Evolutionary conservation across 352 stramenopile genomes (phyloP), one percentile per base, ranked within the genome.

Genomic region (Globisporangium alternatum): DNA sequence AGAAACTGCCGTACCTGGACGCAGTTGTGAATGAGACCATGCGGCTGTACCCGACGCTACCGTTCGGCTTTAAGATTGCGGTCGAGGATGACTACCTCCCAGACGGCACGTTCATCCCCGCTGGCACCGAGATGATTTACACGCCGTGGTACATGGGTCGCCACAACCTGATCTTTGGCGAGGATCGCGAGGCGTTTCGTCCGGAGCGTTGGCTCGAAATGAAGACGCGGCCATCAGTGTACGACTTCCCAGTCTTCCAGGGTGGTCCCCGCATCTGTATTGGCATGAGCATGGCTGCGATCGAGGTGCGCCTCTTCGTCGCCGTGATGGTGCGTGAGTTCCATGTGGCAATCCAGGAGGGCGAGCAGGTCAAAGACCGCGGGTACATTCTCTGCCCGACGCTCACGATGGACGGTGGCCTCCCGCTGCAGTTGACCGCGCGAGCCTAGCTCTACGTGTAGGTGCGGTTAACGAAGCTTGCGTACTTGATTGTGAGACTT

Each of bases 91-190:
- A 58, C 19, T 39, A 44, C 30, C 52, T 62, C 22, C 43, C 56
- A 7, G 56, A 53, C 17, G 56, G 56, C 13, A 93, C 86, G 7
- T 88, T 88, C 41, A 77, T 96, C 0, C 77, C 76, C n/a, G 76
- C 77, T 17, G 86, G 86, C n/a, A 71, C 71, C 5, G 78, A 85
- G 15, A 33, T 93, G 15, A 74, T 83, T 31, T 94, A 90, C 67
- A 82, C 76, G 52, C 81, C 85, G 37, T 96, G 81, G 72, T 80
- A 67, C 45, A 94, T 94, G 81, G 85, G 82, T 2, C 78, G 84
- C 55, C 66, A 82, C 33, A 62, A 69, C 6, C 54, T 60, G 15
- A 45, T 58, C 5, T 37, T 82, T 17, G 72, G 72, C n/a, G 56
- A 69, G 13, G 71, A 90, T 48, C 69, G 76, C 1, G 56, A 79